These are phyloP conservation scores for Castanea sativa DNA, from an alignment of 306 rosid genomes.

Conservation along the genomic window DNA sequence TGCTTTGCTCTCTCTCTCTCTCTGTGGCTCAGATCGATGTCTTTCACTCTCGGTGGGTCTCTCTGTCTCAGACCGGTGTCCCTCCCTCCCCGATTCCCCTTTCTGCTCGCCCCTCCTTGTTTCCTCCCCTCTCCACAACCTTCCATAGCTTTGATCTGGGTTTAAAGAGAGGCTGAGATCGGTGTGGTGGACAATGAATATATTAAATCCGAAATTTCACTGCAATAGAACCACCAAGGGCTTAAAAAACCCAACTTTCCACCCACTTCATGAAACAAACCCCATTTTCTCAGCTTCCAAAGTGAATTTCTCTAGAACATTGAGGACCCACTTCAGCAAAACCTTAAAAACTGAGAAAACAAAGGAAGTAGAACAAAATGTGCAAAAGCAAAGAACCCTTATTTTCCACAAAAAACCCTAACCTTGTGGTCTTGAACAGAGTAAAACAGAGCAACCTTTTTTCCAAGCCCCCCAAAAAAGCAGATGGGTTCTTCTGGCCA, in stretches of 20 bases:
- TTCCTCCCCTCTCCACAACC: too few relatives aligned
- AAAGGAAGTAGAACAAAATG: background rate
- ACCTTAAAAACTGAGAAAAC: background rate
- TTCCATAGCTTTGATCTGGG: too few relatives aligned
- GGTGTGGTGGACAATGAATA: background rate
- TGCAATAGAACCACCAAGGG: background rate
- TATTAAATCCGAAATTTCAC: background rate
- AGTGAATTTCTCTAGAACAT: background rate
- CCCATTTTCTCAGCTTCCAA: background rate
- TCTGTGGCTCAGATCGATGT: too few relatives aligned
- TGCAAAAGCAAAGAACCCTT: background rate
- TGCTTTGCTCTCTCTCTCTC: too few relatives aligned
- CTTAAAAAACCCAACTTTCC: background rate
- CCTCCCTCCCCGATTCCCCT: too few relatives aligned
- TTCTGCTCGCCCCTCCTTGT: too few relatives aligned
- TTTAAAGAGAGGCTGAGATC: too few relatives aligned
- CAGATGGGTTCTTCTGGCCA: conserved; percentile 15
- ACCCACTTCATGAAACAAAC: background rate
- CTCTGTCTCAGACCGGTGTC: too few relatives aligned
- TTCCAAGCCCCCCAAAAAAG: background rate
- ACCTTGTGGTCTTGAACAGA: conserved; percentile 16
- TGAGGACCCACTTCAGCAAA: background rate
- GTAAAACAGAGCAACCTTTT: conserved; percentile 21
- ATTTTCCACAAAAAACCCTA: conserved; percentile 7
- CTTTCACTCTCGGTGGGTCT: too few relatives aligned